A percentile compares a stretch with the other conserved stretches of the same genome.
Conservation (phyloP, 495 filamentous ascomycete genomes). For the Patellaria atrata region DNA sequence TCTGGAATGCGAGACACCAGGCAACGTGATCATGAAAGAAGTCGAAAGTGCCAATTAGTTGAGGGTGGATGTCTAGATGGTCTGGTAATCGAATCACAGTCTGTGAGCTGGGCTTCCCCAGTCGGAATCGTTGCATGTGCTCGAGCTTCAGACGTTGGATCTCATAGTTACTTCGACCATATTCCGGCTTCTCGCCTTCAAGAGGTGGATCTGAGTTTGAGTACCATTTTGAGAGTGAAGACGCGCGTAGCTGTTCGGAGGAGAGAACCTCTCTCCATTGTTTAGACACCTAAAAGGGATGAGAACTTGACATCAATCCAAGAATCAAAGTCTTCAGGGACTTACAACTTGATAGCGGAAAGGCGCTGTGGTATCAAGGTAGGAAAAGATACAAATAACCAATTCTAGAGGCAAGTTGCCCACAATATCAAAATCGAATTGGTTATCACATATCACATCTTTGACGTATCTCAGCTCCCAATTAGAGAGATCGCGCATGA, state of each 20-base stretch:
- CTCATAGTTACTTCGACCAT: slow-evolving; percentile 2
- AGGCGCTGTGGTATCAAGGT: slow-evolving; percentile 11
- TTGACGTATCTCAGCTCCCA: no score
- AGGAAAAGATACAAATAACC: slow-evolving; percentile 9
- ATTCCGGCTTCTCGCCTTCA: not conserved
- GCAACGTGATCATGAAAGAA: no score
- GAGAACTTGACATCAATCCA: no score
- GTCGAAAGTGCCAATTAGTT: no score
- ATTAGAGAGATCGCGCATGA: no score
- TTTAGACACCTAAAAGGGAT: slow-evolving; percentile 13
- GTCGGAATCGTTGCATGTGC: slow-evolving; percentile 6
- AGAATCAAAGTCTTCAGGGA: no score
- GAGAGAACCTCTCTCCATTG: slow-evolving; percentile 6
- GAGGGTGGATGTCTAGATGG: not conserved
- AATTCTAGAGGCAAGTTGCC: slow-evolving; percentile 13
- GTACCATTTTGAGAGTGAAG: slow-evolving; percentile 4
- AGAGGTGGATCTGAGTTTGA: not conserved
- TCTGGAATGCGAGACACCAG: no score
- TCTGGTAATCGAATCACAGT: not conserved
- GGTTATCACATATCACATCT: no score
- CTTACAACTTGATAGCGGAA: slow-evolving; percentile 12
- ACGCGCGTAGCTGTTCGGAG: slow-evolving; percentile 3
- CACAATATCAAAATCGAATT: slow-evolving; percentile 15
- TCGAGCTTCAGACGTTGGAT: slow-evolving; percentile 3
- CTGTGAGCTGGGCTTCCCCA: not conserved